A percentile compares a stretch with the other conserved stretches of the same genome.
phyloP scores from a whole-genome alignment of 495 filamentous ascomycete species.

The Immersiella caudata region DNA sequence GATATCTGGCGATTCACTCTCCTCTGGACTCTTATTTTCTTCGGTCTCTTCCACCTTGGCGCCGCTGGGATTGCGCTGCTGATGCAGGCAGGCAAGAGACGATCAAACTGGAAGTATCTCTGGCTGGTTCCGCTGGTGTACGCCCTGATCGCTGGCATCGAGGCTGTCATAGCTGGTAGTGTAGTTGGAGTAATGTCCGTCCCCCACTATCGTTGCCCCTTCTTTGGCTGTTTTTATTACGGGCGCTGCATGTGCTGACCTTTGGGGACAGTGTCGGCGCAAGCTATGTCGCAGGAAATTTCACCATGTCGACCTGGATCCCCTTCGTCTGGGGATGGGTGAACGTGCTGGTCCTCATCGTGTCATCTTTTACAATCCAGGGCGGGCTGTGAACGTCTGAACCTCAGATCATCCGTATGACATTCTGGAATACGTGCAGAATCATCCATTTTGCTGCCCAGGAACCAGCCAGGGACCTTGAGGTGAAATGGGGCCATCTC shows the following conservation, averaged over 20 bases:
- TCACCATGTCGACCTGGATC: constrained; percentile 96
- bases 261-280: constrained; percentile 68
- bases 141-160: constrained; percentile 70
- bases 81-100: constrained; percentile 63
- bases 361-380: constrained; percentile 93
- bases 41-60: constrained; percentile 66
- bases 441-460: neutral
- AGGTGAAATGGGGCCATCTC: neutral
- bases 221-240: neutral
- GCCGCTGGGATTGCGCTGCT: constrained; percentile 72
- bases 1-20: constrained; percentile 95
- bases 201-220: neutral
- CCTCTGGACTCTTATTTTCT: constrained; percentile 80
- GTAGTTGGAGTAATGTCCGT: constrained; percentile 87
- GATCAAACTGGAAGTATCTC: constrained; percentile 69
- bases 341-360: constrained; percentile 83
- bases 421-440: neutral
- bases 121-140: constrained; percentile 80
- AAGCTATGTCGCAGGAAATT: constrained; percentile 84
- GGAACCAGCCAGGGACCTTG: neutral
- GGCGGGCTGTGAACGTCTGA: constrained; percentile 66
- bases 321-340: constrained; percentile 93
- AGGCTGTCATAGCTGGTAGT: constrained; percentile 85
- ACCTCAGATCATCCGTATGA: neutral
- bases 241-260: constrained; percentile 26